phyloP scores from a whole-genome alignment of 192 early-diverging fungal genomes.

The Coemansia sp. region DNA sequence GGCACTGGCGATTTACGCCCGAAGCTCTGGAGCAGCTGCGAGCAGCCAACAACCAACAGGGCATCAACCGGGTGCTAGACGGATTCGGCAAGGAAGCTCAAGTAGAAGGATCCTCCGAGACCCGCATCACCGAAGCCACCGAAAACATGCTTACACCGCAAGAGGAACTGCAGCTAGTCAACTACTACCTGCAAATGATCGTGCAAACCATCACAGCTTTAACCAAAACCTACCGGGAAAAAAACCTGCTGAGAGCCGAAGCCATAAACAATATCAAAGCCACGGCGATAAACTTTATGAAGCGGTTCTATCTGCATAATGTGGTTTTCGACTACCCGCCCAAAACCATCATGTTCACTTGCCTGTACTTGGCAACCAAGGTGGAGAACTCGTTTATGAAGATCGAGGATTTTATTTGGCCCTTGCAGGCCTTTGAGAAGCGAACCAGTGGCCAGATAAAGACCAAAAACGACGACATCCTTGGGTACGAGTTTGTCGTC shows the following conservation, averaged over 20 bases:
- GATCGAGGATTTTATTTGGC: constrained; percentile 67
- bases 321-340: constrained; percentile 80
- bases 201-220: constrained; percentile 24
- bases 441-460: constrained; percentile 42
- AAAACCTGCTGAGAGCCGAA: constrained; percentile 26
- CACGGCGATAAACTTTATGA: constrained; percentile 77
- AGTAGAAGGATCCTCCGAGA: constrained; percentile 23
- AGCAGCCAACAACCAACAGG: constrained; percentile 55
- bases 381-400: constrained; percentile 69
- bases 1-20: constrained; percentile 69
- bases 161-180: constrained; percentile 46
- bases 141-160: constrained; percentile 40
- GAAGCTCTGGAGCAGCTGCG: constrained; percentile 57
- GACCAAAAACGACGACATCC: constrained; percentile 54
- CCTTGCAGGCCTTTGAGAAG: constrained; percentile 23
- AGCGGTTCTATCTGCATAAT: constrained; percentile 78
- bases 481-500: constrained; percentile 65
- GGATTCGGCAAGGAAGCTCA: constrained; percentile 59
- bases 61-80: constrained; percentile 57
- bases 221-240: constrained; percentile 20
- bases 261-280: constrained; percentile 55
- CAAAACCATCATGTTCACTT: constrained; percentile 73
- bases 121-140: constrained; percentile 36
- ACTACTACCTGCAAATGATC: constrained; percentile 44
- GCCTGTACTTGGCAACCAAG: constrained; percentile 75